These are phyloP conservation scores for Podospora sp. DNA, from an alignment of 495 filamentous ascomycete species.

Conservation along the genomic window DNA sequence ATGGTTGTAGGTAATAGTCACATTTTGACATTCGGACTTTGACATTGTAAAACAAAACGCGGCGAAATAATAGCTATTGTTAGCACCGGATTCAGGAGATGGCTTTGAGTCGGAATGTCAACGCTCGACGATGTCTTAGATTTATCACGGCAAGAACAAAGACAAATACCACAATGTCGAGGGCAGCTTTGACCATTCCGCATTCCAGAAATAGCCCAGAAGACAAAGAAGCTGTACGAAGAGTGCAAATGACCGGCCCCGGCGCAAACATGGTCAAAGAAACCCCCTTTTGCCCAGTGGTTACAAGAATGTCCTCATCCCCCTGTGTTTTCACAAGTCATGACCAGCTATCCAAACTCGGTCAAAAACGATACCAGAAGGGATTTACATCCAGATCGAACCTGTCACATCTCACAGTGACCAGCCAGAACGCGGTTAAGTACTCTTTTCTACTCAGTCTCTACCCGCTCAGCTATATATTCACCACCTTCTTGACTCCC, in stretches of 20 bases:
- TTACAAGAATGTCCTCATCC: conserved; percentile 20
- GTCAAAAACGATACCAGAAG: conserved; percentile 5
- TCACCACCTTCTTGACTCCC: neutral
- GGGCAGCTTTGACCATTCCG: neutral
- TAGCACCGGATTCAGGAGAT: neutral
- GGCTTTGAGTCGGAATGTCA: neutral
- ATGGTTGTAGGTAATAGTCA: conserved; percentile 37
- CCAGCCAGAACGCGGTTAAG: neutral
- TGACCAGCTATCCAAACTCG: neutral
- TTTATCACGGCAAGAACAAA: conserved; percentile 14
- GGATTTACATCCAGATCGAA: neutral
- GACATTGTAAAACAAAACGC: no score
- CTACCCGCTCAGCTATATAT: neutral
- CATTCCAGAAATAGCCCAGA: conserved; percentile 20
- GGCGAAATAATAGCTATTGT: neutral
- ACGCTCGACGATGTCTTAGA: conserved; percentile 27
- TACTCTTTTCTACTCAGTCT: neutral
- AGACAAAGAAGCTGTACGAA: conserved; percentile 21
- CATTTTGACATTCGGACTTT: no score
- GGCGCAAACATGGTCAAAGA: conserved; percentile 1
- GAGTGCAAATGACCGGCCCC: neutral
- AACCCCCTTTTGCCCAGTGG: neutral
- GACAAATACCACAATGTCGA: conserved; percentile 1
- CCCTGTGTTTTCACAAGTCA: neutral
- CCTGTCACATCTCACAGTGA: neutral